Percentiles rank a stretch among this genome's conserved stretches.
Conservation (phyloP, 768 basidiomycete species). For the Gymnopilus junonius region DNA sequence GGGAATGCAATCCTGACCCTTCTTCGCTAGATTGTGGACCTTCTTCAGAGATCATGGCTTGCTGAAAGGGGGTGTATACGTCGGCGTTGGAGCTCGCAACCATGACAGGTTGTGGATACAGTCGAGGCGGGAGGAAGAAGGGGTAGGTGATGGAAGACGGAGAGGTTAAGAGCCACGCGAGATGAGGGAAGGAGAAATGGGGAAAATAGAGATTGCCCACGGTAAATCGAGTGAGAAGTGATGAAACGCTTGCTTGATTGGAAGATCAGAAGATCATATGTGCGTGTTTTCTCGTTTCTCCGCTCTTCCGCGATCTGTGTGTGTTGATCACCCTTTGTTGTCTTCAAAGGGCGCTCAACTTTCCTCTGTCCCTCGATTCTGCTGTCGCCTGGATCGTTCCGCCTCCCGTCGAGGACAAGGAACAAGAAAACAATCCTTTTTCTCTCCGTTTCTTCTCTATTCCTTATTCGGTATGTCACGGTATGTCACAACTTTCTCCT, state of each 20-base stretch:
- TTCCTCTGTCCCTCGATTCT: background rate
- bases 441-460: conserved; percentile 16
- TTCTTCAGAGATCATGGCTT: conserved; percentile 59
- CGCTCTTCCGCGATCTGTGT: conserved; percentile 4
- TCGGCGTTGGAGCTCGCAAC: conserved; percentile 59
- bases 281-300: conserved; percentile 23
- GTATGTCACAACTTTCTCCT: conserved; percentile 18
- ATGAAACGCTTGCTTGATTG: conserved; percentile 35
- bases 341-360: background rate
- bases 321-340: background rate
- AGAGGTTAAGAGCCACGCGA: conserved; percentile 48
- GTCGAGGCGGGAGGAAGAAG: conserved; percentile 23
- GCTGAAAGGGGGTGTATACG: conserved; percentile 59
- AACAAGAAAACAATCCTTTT: background rate
- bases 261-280: conserved; percentile 42
- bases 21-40: conserved; percentile 76
- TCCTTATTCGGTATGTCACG: conserved; percentile 23
- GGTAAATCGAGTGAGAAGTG: conserved; percentile 36
- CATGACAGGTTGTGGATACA: conserved; percentile 44
- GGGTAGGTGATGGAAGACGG: conserved; percentile 20
- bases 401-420: conserved; percentile 3
- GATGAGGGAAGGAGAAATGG: conserved; percentile 38
- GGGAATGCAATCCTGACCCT: conserved; percentile 75
- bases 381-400: background rate
- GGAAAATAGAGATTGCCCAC: conserved; percentile 47